phyloP scores from a whole-genome alignment of 2,329 filamentous ascomycete genomes.

The Dactylellina haptotyla region DNA sequence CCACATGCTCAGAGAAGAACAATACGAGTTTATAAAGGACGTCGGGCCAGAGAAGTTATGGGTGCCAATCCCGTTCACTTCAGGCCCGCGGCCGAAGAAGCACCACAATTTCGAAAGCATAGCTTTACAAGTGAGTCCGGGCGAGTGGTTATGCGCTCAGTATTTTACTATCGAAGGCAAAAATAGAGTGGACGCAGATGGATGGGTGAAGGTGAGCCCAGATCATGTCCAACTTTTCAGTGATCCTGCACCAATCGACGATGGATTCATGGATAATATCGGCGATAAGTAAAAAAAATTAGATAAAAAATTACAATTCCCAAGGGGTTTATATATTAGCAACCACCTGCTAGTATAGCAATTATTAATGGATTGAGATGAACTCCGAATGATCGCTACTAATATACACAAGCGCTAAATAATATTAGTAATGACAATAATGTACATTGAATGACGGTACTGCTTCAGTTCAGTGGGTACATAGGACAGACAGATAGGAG shows the following conservation, averaged over 20 bases:
- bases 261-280: too few species aligned
- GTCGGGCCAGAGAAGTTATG: conserved; percentile 34
- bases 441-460: not conserved
- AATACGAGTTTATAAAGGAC: conserved; percentile 25
- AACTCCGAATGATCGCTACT: not conserved
- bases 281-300: not conserved
- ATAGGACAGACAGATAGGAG: too few species aligned
- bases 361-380: too few species aligned
- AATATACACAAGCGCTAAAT: not conserved
- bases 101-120: conserved; percentile 38
- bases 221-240: not conserved
- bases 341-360: not conserved
- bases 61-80: conserved; percentile 46
- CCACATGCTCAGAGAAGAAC: too few species aligned
- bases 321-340: too few species aligned
- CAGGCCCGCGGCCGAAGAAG: too few species aligned
- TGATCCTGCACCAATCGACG: too few species aligned
- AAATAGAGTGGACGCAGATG: conserved; percentile 39
- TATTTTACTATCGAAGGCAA: conserved; percentile 56
- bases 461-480: too few species aligned
- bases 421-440: too few species aligned
- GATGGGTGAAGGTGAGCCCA: conserved; percentile 31
- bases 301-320: too few species aligned
- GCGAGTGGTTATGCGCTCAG: conserved; percentile 55
- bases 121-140: conserved; percentile 47